Evolutionary conservation across 352 stramenopile genomes (phyloP).

Genomic region (Blastocystis sp.): DNA sequence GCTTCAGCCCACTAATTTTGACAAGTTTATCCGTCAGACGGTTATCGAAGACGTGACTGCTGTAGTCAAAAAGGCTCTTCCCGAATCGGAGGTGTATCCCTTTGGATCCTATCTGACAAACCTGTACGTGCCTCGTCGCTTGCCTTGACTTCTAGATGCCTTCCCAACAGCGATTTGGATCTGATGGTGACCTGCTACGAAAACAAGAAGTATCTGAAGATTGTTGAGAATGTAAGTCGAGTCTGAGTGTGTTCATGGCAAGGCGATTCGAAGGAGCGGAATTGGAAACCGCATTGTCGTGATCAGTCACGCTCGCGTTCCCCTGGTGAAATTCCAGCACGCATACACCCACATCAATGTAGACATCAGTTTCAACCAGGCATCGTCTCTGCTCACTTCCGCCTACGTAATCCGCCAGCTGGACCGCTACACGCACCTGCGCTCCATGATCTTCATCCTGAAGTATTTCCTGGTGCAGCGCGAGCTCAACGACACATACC

Average conservation of each 20-base stretch:
- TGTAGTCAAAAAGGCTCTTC: constrained; percentile 2
- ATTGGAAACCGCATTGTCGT: constrained; percentile 38
- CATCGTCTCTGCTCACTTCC: constrained; percentile 58
- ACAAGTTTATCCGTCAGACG: constrained; percentile 47
- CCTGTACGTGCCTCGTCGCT: constrained; percentile 4
- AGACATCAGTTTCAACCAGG: constrained; percentile 71
- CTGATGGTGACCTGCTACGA: constrained; percentile 66
- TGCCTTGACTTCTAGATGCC: not conserved
- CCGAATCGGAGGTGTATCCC: constrained; percentile 24
- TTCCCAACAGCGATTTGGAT: constrained; percentile 73
- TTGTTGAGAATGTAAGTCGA: constrained; percentile 4
- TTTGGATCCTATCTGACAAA: constrained; percentile 73
- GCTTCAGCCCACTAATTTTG: constrained; percentile 43
- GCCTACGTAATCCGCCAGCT: constrained; percentile 60
- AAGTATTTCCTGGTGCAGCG: constrained; percentile 68
- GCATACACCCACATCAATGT: constrained; percentile 27
- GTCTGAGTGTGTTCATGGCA: not conserved
- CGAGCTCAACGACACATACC: constrained; percentile 70
- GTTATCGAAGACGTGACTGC: constrained; percentile 41
- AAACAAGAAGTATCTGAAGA: constrained; percentile 48
- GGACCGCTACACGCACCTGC: constrained; percentile 55
- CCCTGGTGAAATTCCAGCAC: constrained; percentile 65
- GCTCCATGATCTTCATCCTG: constrained; percentile 19
- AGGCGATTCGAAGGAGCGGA: not conserved
- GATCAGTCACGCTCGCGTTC: constrained; percentile 58